Conservation (phyloP, 1,139 yeast genomes). For the Pichia sorboxylosa region DNA sequence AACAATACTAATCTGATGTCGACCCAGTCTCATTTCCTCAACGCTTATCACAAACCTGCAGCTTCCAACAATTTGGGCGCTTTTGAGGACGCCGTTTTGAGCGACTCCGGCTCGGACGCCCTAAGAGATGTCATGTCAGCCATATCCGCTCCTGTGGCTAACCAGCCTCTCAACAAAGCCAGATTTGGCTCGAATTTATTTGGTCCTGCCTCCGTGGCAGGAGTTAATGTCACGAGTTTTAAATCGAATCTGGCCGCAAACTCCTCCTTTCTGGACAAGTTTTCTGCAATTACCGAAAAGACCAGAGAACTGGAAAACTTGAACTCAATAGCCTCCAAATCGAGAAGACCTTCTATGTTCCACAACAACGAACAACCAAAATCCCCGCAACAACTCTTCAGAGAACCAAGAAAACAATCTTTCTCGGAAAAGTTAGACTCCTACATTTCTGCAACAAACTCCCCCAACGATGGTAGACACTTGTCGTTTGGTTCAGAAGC, state of each 20-base stretch:
- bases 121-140: constrained; percentile 24
- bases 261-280: constrained; percentile 49
- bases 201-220: constrained; percentile 54
- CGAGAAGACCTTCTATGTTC: constrained; percentile 42
- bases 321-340: constrained; percentile 8
- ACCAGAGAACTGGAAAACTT: constrained; percentile 55
- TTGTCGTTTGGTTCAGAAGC: constrained; percentile 20
- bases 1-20: constrained; percentile 13
- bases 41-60: constrained; percentile 1
- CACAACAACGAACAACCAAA: constrained; percentile 17
- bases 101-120: constrained; percentile 23
- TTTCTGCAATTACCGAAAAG: constrained; percentile 67
- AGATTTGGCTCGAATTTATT: constrained; percentile 24
- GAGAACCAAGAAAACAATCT: constrained; percentile 36
- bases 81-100: constrained; percentile 17
- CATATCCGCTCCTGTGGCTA: constrained; percentile 21
- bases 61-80: constrained; percentile 1
- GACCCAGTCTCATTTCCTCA: constrained; percentile 11
- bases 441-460: constrained; percentile 31
- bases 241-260: constrained; percentile 6
- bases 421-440: constrained; percentile 56
- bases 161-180: constrained; percentile 8
- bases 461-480: constrained; percentile 19
- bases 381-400: constrained; percentile 20
- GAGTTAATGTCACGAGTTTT: constrained; percentile 24